Base-by-base conservation (phyloP, 441 rosid species). In the Macaranga tanarius region DNA sequence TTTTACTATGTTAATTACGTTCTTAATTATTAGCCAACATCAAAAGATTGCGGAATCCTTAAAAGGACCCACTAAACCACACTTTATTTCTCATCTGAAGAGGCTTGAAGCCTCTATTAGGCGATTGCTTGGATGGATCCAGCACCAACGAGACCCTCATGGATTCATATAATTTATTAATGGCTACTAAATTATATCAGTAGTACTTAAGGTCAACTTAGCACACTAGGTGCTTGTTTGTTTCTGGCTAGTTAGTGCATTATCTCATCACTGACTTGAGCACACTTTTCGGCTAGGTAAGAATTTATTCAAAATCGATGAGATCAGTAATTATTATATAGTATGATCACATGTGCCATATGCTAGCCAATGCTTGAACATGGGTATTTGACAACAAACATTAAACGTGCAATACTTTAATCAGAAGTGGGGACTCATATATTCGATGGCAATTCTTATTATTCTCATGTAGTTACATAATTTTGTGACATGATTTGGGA, bases 31-130 rank as follows among this genome's bases (percentile, higher is more conserved):
- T 34, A 34, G 38, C 38, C 38, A 34, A 34, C 38, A 34, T 34
- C 38, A 34, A 34, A 34, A 34, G 38, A 34, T 34, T 34, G 38
- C 7, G 0, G 38, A 34, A 34, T 34, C 38, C 38, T 34, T 34
- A 34, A 31, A 23, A 70, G 74, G 83, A 58, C 75, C 80, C 71
- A 69, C 61, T 20, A 10, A 22, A 6, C 34, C 16, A 28, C 38
- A 13, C 20, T 34, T 62, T 2, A 16, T 31, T 28, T 67, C 40
- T 51, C 51, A 54, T 67, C 59, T 31, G 19, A 51, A 31, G 59
- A 34, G 61, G 47, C 73, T 47, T 2, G 65, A 76, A 50, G 66
- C 58, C 54, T 62, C 63, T 47, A 1, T 54, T 34, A 23, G 51
- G n/a, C 19, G 58, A 55, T 47, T 42, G 8, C 47, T 70, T 55